Conservation (phyloP, 805 yeast genomes). For the Ogataea pini region DNA sequence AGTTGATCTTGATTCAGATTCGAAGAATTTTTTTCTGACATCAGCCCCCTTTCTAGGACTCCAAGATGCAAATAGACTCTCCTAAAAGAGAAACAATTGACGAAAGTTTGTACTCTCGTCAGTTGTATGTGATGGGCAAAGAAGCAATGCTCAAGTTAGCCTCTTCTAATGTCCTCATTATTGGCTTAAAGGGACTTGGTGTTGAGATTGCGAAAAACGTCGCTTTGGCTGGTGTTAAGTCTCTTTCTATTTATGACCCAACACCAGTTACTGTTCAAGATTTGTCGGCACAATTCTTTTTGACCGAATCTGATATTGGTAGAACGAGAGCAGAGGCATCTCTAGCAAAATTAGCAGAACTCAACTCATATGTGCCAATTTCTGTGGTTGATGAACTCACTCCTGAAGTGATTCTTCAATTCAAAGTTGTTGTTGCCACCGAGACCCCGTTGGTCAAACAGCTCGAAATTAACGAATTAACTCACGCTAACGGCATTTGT, state of each 20-base stretch:
- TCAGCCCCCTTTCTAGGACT: conserved; percentile 23
- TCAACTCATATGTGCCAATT: conserved; percentile 89
- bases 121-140: conserved; percentile 91
- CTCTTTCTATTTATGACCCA: conserved; percentile 84
- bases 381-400: conserved; percentile 58
- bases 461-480: conserved; percentile 67
- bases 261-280: conserved; percentile 64
- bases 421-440: conserved; percentile 85
- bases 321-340: conserved; percentile 72
- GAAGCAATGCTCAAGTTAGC: conserved; percentile 99
- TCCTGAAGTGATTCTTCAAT: conserved; percentile 54
- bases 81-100: conserved; percentile 62
- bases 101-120: conserved; percentile 94
- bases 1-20: too few species aligned
- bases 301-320: conserved; percentile 73
- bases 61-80: conserved; percentile 45
- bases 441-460: conserved; percentile 72
- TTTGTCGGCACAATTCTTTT: conserved; percentile 86
- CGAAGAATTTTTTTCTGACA: too few species aligned
- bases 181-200: conserved; percentile 92
- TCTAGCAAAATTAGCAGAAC: conserved; percentile 68
- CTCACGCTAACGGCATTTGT: conserved; percentile 73
- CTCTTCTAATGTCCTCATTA: conserved; percentile 82
- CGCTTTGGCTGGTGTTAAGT: conserved; percentile 95
- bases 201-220: conserved; percentile 95